These are phyloP conservation scores for Cnidoscolus chayamansa DNA, from an alignment of 441 rosid genomes.

Conservation along the genomic window DNA sequence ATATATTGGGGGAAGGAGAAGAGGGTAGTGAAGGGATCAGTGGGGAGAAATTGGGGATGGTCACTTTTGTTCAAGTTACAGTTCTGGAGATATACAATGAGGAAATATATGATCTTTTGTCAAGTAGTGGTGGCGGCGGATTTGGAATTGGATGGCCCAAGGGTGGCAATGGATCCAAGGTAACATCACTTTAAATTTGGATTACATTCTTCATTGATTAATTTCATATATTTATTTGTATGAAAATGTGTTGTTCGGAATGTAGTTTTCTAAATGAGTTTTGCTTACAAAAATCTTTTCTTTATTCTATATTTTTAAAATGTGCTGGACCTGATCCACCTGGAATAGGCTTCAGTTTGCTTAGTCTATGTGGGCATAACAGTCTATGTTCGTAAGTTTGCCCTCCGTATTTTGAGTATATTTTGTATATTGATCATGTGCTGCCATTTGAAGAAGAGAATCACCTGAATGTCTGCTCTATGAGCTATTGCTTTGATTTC, in stretches of 20 bases:
- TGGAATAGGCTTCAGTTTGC: not conserved
- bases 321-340: too few species aligned
- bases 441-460: slow-evolving; percentile 2
- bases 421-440: not conserved
- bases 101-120: slow-evolving; percentile 88
- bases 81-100: slow-evolving; percentile 93
- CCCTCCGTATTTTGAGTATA: not conserved
- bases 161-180: slow-evolving; percentile 64
- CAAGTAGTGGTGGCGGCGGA: slow-evolving; percentile 53
- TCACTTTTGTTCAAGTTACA: slow-evolving; percentile 79
- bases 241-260: not conserved
- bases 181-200: slow-evolving; percentile 12
- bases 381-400: not conserved
- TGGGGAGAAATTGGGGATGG: slow-evolving; percentile 35
- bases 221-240: slow-evolving; percentile 3
- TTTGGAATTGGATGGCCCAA: slow-evolving; percentile 82
- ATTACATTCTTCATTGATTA: not conserved
- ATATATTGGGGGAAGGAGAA: slow-evolving; percentile 63
- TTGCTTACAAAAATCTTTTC: too few species aligned
- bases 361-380: not conserved
- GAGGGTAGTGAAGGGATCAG: slow-evolving; percentile 35
- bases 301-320: not conserved
- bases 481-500: not conserved
- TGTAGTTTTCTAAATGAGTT: too few species aligned
- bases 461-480: not conserved